Evolutionary conservation across 176 grass and related monocot species (phyloP).

Genomic region (Hordeum vulgare): DNA sequence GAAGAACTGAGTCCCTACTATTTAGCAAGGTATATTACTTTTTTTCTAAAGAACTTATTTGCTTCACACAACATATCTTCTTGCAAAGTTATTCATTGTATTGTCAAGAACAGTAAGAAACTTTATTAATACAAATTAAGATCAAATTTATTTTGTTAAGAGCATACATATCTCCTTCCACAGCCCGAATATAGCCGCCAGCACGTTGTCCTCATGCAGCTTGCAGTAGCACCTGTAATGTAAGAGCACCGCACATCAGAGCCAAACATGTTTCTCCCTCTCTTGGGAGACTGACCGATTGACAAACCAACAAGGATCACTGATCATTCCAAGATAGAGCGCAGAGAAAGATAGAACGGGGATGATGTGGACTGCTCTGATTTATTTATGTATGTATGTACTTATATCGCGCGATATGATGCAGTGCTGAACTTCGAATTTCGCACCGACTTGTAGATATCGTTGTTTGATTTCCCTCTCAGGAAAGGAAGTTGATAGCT

Average conservation of each 20-base stretch:
- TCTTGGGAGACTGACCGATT: background rate
- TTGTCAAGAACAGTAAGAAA: no score
- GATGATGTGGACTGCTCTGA: no score
- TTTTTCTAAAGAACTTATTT: no score
- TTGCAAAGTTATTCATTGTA: no score
- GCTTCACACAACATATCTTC: no score
- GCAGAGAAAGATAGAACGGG: no score
- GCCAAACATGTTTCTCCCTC: background rate
- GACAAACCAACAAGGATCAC: background rate
- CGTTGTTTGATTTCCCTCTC: conserved; percentile 27
- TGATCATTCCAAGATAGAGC: no score
- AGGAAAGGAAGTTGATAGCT: conserved; percentile 77
- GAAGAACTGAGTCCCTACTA: no score
- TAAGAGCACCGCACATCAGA: background rate
- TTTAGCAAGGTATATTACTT: no score
- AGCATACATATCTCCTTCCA: conserved; percentile 41
- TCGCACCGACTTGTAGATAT: conserved; percentile 6
- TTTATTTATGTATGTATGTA: background rate
- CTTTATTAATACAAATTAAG: no score
- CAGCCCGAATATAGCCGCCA: conserved; percentile 83
- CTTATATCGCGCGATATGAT: conserved; percentile 78
- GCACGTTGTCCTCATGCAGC: conserved; percentile 76
- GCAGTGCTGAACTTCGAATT: conserved; percentile 60
- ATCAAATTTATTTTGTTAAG: no score
- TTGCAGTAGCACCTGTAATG: conserved; percentile 81